Evolutionary conservation across 2,329 filamentous ascomycete genomes (phyloP).

Genomic region (Cylindrodendrum hubeiense): DNA sequence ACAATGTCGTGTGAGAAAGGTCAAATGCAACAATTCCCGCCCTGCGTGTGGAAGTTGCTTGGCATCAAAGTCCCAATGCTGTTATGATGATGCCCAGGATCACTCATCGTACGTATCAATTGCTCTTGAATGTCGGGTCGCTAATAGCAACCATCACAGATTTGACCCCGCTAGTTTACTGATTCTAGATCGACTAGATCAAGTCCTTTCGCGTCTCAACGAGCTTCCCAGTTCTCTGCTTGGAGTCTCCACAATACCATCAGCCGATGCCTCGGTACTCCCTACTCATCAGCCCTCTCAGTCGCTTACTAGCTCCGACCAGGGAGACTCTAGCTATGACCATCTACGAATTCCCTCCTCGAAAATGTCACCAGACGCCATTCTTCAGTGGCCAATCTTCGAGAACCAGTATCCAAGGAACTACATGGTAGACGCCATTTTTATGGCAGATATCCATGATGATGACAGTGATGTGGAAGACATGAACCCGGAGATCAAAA

Average conservation of each 20-base stretch:
- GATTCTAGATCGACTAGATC: conserved; percentile 21
- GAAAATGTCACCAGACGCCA: conserved; percentile 12
- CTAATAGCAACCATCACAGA: conserved; percentile 1
- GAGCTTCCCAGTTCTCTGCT: neutral
- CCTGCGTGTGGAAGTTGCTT: conserved; percentile 22
- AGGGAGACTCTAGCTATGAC: conserved; percentile 3
- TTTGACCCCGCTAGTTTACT: conserved; percentile 27
- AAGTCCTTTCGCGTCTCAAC: conserved; percentile 22
- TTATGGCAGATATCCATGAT: conserved; percentile 3
- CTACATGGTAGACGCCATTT: conserved; percentile 25
- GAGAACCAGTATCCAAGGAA: conserved; percentile 11
- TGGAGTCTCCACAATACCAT: neutral
- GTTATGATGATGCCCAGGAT: conserved; percentile 12
- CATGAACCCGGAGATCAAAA: neutral
- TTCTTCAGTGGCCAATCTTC: conserved; percentile 25
- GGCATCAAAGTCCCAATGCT: conserved; percentile 8
- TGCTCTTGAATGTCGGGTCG: neutral
- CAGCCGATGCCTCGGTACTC: neutral
- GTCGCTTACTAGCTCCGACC: neutral
- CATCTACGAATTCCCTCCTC: conserved; percentile 22
- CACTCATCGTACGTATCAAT: conserved; percentile 11
- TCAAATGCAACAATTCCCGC: conserved; percentile 27
- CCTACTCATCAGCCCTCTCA: neutral
- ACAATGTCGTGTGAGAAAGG: conserved; percentile 23
- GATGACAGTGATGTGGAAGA: neutral